Evolutionary conservation across 768 basidiomycete species (phyloP).

Genomic region (Tylopilus rubrobrunneus): DNA sequence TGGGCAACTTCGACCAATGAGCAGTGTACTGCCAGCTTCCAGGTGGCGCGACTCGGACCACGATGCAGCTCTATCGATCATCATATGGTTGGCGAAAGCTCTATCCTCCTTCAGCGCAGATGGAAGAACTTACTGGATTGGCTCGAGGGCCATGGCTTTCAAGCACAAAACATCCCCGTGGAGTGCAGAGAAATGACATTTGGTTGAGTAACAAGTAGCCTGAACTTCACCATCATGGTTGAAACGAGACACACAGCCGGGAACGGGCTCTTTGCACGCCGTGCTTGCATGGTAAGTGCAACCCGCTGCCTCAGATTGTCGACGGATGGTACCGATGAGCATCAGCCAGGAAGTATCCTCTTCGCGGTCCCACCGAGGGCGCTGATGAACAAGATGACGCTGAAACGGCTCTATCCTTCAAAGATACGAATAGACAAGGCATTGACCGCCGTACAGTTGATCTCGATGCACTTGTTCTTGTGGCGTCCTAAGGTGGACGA

Average conservation of each 20-base stretch:
- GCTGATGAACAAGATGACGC: conserved; percentile 70
- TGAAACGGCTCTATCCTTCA: conserved; percentile 55
- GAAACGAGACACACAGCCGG: conserved; percentile 41
- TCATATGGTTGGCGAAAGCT: conserved; percentile 2
- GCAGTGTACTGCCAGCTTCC: neutral
- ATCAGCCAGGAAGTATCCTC: conserved; percentile 52
- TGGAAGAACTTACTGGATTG: conserved; percentile 53
- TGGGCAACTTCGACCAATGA: too few relatives aligned
- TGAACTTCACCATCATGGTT: neutral
- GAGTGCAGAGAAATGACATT: conserved; percentile 46
- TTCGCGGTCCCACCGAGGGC: conserved; percentile 68
- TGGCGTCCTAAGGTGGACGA: conserved; percentile 47
- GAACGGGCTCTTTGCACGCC: conserved; percentile 61
- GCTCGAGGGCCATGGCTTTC: conserved; percentile 49
- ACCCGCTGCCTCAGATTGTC: neutral
- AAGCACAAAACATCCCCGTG: conserved; percentile 41
- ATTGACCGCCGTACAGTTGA: conserved; percentile 66
- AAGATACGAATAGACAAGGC: conserved; percentile 13
- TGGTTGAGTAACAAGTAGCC: conserved; percentile 39
- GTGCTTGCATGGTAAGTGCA: conserved; percentile 39
- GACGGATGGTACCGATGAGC: conserved; percentile 1
- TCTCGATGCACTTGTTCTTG: conserved; percentile 77
- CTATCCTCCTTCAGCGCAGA: conserved; percentile 10
- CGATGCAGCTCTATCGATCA: neutral
- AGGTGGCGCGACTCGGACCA: neutral